Evolutionary conservation across 2,329 filamentous ascomycete species (phyloP), one percentile per base, ranked within the genome.

Genomic region (Trichoderma asperellum): DNA sequence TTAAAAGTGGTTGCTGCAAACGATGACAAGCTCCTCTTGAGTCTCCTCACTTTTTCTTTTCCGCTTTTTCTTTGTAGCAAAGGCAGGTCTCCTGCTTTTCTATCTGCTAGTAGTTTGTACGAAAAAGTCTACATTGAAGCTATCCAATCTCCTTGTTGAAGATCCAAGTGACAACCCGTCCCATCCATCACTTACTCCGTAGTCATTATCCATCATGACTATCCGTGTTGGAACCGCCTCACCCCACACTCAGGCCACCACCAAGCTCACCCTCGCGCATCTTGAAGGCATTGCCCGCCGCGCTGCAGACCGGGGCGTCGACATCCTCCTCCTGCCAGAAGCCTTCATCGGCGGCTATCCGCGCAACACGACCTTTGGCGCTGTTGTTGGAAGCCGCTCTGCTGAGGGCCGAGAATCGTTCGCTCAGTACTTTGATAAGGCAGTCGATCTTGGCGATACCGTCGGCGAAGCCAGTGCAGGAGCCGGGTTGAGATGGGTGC

Each of bases 341-440:
- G 94, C 94, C 27, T 97, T 93, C 77, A 86, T 97, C 1, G 95
- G 95, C 58, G 95, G 94, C 1, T 97, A 97, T 77, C 95, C 95
- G 21, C 91, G 94, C 12, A 93, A 91, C 21, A 90, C 90, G 71
- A 83, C 84, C 62, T 97, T 97, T 75, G 94, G 94, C 5, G 89
- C 89, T 58, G 85, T 87, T 1, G 85, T 97, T 6, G 94, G 94
- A 4, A 84, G 85, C 18, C 89, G 94, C 47, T 85, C 86, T 0
- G 82, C 86, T 2, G 82, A 85, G 60, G 94, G 94, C 5, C 87
- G 94, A 21, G 93, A 97, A 32, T 93, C 96, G 75, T 97, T 91
- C 77, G 85, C 94, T 11, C 82, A 85, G 4, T 97, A 97, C 81
- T 97, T 94, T 81, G 87, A 90, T 70, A 82, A 82, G 8, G 92